Evolutionary conservation across 1,139 yeast genomes (phyloP).

Genomic region (Sugiyamaella castrensis): DNA sequence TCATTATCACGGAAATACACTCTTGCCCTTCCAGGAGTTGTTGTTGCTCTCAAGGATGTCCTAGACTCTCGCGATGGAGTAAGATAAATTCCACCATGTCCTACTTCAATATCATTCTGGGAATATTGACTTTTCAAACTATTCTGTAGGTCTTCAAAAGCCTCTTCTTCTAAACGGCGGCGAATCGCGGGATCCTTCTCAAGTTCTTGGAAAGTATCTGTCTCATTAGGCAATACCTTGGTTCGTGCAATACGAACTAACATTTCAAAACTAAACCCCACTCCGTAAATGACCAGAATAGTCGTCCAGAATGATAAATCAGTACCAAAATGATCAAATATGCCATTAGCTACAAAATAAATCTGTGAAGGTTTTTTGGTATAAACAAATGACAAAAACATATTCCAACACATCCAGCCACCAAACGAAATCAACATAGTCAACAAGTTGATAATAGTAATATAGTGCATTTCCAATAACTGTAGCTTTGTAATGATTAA

Average conservation of each 20-base stretch:
- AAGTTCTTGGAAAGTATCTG: conserved; percentile 71
- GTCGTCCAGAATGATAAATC: conserved; percentile 88
- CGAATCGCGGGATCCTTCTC: conserved; percentile 71
- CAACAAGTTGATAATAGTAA: conserved; percentile 68
- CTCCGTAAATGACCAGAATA: conserved; percentile 50
- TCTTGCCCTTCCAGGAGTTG: conserved; percentile 20
- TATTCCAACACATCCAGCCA: conserved; percentile 89
- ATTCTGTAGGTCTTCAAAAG: conserved; percentile 56
- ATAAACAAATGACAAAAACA: conserved; percentile 68
- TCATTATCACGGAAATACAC: conserved; percentile 46
- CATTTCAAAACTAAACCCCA: conserved; percentile 64
- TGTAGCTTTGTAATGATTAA: conserved; percentile 77
- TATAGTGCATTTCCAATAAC: conserved; percentile 77
- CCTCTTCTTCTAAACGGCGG: conserved; percentile 65
- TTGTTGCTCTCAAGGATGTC: conserved; percentile 6
- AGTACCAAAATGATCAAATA: conserved; percentile 66
- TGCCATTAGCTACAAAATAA: conserved; percentile 69
- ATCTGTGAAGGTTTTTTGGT: conserved; percentile 56
- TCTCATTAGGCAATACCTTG: conserved; percentile 64
- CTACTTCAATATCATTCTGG: conserved; percentile 7
- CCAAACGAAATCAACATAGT: conserved; percentile 71
- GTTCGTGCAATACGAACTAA: conserved; percentile 55
- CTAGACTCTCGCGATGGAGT: background rate
- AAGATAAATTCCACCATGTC: background rate
- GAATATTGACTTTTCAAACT: conserved; percentile 5